Evolutionary conservation across 495 filamentous ascomycete genomes (phyloP), one percentile per base, ranked within the genome.

Genomic region (Zalerion maritima): DNA sequence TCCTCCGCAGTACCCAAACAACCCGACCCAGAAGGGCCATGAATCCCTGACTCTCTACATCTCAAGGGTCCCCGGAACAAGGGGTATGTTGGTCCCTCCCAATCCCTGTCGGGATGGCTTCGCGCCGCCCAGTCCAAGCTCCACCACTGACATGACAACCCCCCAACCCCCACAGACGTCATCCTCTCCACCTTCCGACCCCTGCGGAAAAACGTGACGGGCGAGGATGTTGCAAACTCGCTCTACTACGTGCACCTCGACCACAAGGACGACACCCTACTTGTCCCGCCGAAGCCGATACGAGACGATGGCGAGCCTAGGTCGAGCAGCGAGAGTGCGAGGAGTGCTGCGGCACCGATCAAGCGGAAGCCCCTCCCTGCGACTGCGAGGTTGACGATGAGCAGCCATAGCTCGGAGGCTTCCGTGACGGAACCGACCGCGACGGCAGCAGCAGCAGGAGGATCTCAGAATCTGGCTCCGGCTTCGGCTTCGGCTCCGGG

Each of bases 151-250:
- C n/a, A n/a, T n/a, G n/a, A 38, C 32, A n/a, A 45, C 29, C 35
- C 41, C 29, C 29, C 35, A 5, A 6, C 21, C n/a, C 14, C 4
- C 14, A 15, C 32, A 92, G 89, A 96, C 65, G 67, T 96, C 24
- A 89, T 97, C 34, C 69, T 96, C n/a, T 86, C 87, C 6, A 79
- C 89, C 1, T 57, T 92, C 13, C 86, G 87, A 51, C 89, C 89
- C 11, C 71, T 79, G 11, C 61, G 75, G 11, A 89, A 87, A 49
- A 82, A 82, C 21, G 80, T 96, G 15, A 91, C 81, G 1, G 79
- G 71, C 5, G 75, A 82, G 45, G 87, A 94, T 48, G 77, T 96
- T 19, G 71, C 78, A 26, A 81, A 75, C 38, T 89, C 77, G 7
- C 64, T 97, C 2, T 97, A 94, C 54, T 94, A 87, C 45, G 52